Evolutionary conservation across 148 eudicot genomes (phyloP).

Genomic region (Spergularia bocconei): DNA sequence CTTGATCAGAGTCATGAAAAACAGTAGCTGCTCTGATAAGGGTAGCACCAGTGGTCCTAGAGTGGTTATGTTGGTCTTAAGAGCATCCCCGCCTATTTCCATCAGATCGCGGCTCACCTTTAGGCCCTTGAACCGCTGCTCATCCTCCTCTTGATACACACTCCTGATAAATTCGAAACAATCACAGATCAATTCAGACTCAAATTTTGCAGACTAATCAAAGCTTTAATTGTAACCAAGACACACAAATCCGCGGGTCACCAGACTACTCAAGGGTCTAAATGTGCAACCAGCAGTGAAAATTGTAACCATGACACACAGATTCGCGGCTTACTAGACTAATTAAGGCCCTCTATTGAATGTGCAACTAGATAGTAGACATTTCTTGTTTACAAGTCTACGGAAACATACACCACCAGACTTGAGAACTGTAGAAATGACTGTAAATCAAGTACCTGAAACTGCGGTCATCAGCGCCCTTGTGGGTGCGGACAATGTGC

Average conservation of each 20-base stretch:
- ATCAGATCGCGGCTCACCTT: constrained; percentile 70
- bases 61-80: constrained; percentile 96
- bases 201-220: background rate
- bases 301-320: no score
- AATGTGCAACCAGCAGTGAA: no score
- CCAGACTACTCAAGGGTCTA: background rate
- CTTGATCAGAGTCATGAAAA: constrained; percentile 67
- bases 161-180: constrained; percentile 40
- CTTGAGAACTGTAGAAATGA: no score
- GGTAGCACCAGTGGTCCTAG: constrained; percentile 92
- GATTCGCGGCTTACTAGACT: no score
- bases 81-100: constrained; percentile 85
- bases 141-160: constrained; percentile 88
- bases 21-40: constrained; percentile 80
- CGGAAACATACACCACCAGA: no score
- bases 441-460: constrained; percentile 44
- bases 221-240: no score
- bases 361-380: no score
- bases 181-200: background rate
- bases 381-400: no score
- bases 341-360: no score
- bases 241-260: background rate
- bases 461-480: constrained; percentile 85
- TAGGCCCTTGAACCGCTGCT: constrained; percentile 59
- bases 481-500: constrained; percentile 90